Evolutionary conservation across 768 basidiomycete genomes (phyloP).

Genomic region (Lactarius pseudohatsudake): DNA sequence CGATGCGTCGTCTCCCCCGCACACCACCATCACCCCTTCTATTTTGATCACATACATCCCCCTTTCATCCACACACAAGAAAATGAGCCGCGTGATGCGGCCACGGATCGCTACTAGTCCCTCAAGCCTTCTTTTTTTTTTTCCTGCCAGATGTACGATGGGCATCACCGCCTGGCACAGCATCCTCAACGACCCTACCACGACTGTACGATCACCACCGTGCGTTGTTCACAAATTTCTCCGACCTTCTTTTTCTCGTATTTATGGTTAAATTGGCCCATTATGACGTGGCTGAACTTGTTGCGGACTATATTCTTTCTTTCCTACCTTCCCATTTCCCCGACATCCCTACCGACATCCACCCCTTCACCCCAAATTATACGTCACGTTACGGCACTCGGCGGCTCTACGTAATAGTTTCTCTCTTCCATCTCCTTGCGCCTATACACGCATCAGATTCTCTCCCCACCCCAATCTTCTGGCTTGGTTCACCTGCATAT

Average conservation of each 20-base stretch:
- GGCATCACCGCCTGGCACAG: constrained; percentile 10
- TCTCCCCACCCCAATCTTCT: not conserved
- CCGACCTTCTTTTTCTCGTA: constrained; percentile 3
- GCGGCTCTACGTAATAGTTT: constrained; percentile 8
- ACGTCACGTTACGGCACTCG: constrained; percentile 12
- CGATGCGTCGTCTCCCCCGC: not conserved
- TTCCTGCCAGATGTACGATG: constrained; percentile 17
- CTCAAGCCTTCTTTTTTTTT: not conserved
- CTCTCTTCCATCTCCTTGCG: not conserved
- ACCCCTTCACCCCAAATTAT: not conserved
- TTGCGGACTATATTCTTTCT: constrained; percentile 20
- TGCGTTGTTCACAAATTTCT: constrained; percentile 5
- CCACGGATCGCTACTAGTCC: constrained; percentile 4
- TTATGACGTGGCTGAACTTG: constrained; percentile 24
- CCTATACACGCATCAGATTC: constrained; percentile 6
- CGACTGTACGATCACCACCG: constrained; percentile 23
- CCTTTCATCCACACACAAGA: not conserved
- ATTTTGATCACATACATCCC: constrained; percentile 3
- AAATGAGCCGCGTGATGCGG: constrained; percentile 21
- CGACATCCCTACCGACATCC: not conserved
- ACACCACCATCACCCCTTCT: constrained; percentile 21
- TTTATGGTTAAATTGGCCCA: constrained; percentile 25
- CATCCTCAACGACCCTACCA: constrained; percentile 22
- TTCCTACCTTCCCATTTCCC: not conserved
- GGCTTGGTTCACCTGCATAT: constrained; percentile 9